Conservation (phyloP, 2,329 filamentous ascomycete species). For the Botrytis byssoidea region DNA sequence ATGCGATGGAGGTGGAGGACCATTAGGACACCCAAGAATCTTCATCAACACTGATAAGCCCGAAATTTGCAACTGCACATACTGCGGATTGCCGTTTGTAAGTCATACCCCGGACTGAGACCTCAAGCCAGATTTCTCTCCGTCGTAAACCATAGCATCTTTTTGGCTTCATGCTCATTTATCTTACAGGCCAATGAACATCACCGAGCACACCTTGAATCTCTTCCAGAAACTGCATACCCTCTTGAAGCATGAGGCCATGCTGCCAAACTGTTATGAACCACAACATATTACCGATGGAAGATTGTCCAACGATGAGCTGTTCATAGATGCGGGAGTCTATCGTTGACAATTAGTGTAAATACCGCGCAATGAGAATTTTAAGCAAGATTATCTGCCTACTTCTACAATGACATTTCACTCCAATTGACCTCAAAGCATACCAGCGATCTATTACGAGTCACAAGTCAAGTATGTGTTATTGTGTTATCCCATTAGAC, state of each 20-base stretch:
- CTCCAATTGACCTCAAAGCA: not conserved
- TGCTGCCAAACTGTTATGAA: slow-evolving; percentile 51
- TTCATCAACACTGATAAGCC: slow-evolving; percentile 99
- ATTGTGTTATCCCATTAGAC: not conserved
- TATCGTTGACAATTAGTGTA: slow-evolving; percentile 27
- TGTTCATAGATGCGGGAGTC: slow-evolving; percentile 14
- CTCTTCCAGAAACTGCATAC: slow-evolving; percentile 76
- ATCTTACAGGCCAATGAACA: slow-evolving; percentile 77
- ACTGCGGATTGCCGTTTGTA: slow-evolving; percentile 93
- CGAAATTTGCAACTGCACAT: slow-evolving; percentile 84
- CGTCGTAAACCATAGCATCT: not conserved
- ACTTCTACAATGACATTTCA: not conserved
- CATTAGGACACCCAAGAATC: slow-evolving; percentile 84
- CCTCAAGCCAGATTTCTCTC: not conserved
- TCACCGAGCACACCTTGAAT: slow-evolving; percentile 79
- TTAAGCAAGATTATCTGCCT: not conserved
- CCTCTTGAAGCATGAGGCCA: slow-evolving; percentile 66
- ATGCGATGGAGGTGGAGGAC: slow-evolving; percentile 90
- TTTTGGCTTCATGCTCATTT: not conserved
- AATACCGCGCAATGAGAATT: slow-evolving; percentile 30
- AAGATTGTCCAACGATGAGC: slow-evolving; percentile 59
- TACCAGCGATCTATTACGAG: not conserved
- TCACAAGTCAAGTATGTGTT: not conserved
- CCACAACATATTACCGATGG: slow-evolving; percentile 58
- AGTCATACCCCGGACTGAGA: not conserved